Evolutionary conservation across 164 flowering plant genomes (phyloP).

Genomic region (Macadamia integrifolia): DNA sequence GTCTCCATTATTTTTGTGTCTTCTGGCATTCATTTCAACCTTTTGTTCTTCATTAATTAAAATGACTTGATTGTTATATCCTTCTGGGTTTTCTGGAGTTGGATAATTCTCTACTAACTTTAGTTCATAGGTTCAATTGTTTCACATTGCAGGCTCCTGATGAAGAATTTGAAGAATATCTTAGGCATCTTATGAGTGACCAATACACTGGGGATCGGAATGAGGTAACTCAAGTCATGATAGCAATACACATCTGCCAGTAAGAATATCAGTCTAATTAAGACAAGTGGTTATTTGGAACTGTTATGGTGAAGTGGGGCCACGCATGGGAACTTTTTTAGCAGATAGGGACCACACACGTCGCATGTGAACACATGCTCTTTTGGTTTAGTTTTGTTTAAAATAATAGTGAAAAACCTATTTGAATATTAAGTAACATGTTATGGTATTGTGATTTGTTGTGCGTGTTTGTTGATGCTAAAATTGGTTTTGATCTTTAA

Average conservation of each 20-base stretch:
- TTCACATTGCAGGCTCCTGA: constrained; percentile 73
- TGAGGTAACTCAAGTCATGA: constrained; percentile 51
- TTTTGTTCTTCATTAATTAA: neutral
- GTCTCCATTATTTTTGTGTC: neutral
- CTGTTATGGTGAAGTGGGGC: too few relatives aligned
- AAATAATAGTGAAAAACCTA: too few relatives aligned
- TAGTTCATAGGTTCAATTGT: constrained; percentile 4
- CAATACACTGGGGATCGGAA: constrained; percentile 71
- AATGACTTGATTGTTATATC: neutral
- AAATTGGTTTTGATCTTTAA: neutral
- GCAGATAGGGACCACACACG: too few relatives aligned
- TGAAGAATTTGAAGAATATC: constrained; percentile 96
- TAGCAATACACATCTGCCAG: neutral
- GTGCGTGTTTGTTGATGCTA: neutral
- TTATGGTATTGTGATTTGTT: too few relatives aligned
- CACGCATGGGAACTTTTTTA: too few relatives aligned
- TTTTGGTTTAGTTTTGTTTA: too few relatives aligned
- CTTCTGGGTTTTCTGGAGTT: neutral
- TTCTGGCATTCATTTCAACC: neutral
- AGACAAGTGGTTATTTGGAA: too few relatives aligned
- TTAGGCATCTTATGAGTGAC: constrained; percentile 58
- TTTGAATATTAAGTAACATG: too few relatives aligned
- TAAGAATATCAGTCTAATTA: too few relatives aligned
- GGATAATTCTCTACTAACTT: neutral
- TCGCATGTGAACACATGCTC: too few relatives aligned